Percentiles rank a stretch among this genome's conserved stretches.
These are phyloP conservation scores for Agrocybe pediades DNA, from an alignment of 768 basidiomycete species.

Conservation along the genomic window DNA sequence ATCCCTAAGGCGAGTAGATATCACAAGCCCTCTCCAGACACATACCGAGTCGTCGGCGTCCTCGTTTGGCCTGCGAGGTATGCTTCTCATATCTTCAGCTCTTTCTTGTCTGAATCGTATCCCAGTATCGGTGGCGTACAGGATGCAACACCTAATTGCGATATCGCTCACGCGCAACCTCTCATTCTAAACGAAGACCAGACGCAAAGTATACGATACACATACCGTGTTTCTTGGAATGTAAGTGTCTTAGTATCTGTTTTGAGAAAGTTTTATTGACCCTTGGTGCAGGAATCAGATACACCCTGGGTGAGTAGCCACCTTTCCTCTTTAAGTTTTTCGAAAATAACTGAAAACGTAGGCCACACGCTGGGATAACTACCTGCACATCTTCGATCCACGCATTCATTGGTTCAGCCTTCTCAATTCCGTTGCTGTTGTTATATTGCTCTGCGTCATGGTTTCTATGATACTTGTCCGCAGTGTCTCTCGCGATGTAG, in stretches of 20 bases:
- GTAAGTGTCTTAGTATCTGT: slow-evolving; percentile 34
- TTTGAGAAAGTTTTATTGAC: background rate
- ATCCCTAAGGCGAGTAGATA: slow-evolving; percentile 56
- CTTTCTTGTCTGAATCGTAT: background rate
- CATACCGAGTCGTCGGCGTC: slow-evolving; percentile 91
- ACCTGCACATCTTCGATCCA: slow-evolving; percentile 91
- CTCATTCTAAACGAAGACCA: slow-evolving; percentile 63
- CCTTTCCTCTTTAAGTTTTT: background rate
- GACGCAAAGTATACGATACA: slow-evolving; percentile 73
- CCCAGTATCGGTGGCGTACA: slow-evolving; percentile 67
- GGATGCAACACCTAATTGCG: slow-evolving; percentile 52
- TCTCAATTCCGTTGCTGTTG: slow-evolving; percentile 90
- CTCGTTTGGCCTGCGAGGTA: slow-evolving; percentile 73
- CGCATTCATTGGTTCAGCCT: slow-evolving; percentile 97
- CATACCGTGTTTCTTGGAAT: slow-evolving; percentile 87
- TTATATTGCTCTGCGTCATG: slow-evolving; percentile 89
- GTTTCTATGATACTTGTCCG: slow-evolving; percentile 89
- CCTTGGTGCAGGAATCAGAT: slow-evolving; percentile 64
- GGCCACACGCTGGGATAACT: slow-evolving; percentile 97
- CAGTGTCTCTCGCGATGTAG: slow-evolving; percentile 85
- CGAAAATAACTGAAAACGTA: slow-evolving; percentile 29
- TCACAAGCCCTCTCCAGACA: slow-evolving; percentile 66
- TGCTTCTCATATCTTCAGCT: background rate
- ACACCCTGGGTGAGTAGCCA: slow-evolving; percentile 69
- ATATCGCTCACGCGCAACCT: slow-evolving; percentile 38